These are phyloP conservation scores for Sindora glabra DNA, from an alignment of 306 rosid species.

Conservation along the genomic window DNA sequence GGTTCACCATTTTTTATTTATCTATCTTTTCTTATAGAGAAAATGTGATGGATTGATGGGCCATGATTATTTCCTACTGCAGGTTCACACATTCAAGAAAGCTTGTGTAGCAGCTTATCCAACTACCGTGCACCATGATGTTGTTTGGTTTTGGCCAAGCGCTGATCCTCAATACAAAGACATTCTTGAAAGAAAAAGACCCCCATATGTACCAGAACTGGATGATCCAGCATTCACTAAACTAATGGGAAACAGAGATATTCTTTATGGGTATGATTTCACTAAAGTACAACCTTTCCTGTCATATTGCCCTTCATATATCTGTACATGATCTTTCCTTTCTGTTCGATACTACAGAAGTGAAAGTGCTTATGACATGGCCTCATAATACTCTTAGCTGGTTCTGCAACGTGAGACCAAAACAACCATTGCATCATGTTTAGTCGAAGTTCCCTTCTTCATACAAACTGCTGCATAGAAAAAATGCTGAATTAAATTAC, in stretches of 20 bases:
- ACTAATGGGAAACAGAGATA: conserved; percentile 61
- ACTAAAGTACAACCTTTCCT: not conserved
- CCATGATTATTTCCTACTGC: conserved; percentile 25
- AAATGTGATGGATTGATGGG: too few relatives aligned
- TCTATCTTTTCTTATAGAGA: not conserved
- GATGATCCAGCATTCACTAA: conserved; percentile 64
- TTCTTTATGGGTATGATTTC: conserved; percentile 63
- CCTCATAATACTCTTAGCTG: not conserved
- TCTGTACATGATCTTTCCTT: not conserved
- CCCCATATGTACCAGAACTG: conserved; percentile 62
- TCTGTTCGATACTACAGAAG: not conserved
- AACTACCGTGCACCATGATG: conserved; percentile 59
- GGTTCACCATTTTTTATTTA: too few relatives aligned
- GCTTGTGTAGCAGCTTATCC: conserved; percentile 85
- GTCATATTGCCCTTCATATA: not conserved
- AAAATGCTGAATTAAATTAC: too few relatives aligned
- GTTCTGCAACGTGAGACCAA: not conserved
- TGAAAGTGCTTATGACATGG: not conserved
- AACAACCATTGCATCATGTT: not conserved
- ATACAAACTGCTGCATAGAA: too few relatives aligned
- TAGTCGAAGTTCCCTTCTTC: not conserved
- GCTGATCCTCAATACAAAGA: conserved; percentile 72
- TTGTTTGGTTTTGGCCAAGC: conserved; percentile 92
- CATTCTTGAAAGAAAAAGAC: conserved; percentile 42
- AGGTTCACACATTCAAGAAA: conserved; percentile 64